Base-by-base conservation (phyloP, 768 basidiomycete genomes). In the Psilocybe subaeruginosa region DNA sequence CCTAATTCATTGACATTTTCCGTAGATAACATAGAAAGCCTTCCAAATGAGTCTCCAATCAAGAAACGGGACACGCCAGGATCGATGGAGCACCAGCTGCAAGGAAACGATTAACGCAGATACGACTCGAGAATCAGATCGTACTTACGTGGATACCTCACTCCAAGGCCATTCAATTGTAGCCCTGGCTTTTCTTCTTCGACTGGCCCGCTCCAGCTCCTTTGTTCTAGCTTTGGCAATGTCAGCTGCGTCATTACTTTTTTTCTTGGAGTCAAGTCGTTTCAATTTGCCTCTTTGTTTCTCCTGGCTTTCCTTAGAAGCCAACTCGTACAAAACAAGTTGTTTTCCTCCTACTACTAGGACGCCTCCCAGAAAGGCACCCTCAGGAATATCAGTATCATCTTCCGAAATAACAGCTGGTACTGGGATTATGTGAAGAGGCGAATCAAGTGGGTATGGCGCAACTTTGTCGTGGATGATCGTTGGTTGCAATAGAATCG, bases 81-180 rank as follows among this genome's bases (percentile, higher is more conserved):
- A 39, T 84, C 85, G 27, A 89, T 68, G 8, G 76, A 65, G 62
- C 82, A 85, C 72, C 83, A 84, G 23, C 89, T 89, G 64, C 19
- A 47, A 39, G 45, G 27, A 39, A 48, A 31, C 45, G 29, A 47
- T 31, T 30, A 27, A 57, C 53, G 60, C 6, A 46, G 14, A 30
- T 43, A 17, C 11, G 35, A 43, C 31, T 12, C 58, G 46, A 56
- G 14, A 53, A 12, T 55, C 37, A 27, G 47, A 19, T 9, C 23
- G 14, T n/a, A 31, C 87, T 66, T 70, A 93, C 92, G 88, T 85
- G 62, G 85, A 79, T 43, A 93, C 78, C 61, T 87, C 84, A 60
- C 81, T 83, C 86, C 90, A 93, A 7, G 90, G 90, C 92, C 92
- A 93, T 12, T 85, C 82, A 14, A 92, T 79, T 37, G 71, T 69